Conservation (phyloP, 192 early-diverging fungal species). For the Rhizophagus prolifer region DNA sequence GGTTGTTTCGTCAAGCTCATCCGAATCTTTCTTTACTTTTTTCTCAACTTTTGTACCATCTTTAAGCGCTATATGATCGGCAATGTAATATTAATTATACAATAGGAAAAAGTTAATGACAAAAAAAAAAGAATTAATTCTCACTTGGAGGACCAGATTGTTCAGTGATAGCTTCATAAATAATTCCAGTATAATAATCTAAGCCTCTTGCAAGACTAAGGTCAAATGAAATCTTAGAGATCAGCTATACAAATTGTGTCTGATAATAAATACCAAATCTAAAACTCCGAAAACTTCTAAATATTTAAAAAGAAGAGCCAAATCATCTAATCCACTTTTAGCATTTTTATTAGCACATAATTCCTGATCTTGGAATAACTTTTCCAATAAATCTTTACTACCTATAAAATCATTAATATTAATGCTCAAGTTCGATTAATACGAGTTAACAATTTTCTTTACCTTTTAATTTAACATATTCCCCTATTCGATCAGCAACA, state of each 20-base stretch:
- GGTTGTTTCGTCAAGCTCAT: slow-evolving; percentile 71
- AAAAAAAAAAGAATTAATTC: slow-evolving; percentile 1
- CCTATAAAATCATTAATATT: slow-evolving; percentile 39
- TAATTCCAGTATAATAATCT: slow-evolving; percentile 99
- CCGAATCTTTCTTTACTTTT: slow-evolving; percentile 48
- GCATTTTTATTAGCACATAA: slow-evolving; percentile 71
- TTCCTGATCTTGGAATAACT: slow-evolving; percentile 62
- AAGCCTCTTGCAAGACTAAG: slow-evolving; percentile 94
- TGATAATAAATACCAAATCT: slow-evolving; percentile 41
- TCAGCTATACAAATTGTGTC: not conserved
- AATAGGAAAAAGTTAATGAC: not conserved
- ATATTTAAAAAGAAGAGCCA: slow-evolving; percentile 83
- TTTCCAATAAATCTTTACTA: slow-evolving; percentile 72
- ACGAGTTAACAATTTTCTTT: slow-evolving; percentile 1
- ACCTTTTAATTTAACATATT: slow-evolving; percentile 83
- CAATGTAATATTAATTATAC: not conserved
- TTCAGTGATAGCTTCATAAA: slow-evolving; percentile 90
- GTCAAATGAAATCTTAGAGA: slow-evolving; percentile 78
- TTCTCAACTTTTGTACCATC: slow-evolving; percentile 44
- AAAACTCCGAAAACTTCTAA: slow-evolving; percentile 75
- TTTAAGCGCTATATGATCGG: slow-evolving; percentile 34
- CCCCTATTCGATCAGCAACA: slow-evolving; percentile 89
- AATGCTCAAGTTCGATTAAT: not conserved
- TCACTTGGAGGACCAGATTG: slow-evolving; percentile 56
- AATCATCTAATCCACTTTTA: slow-evolving; percentile 79